A percentile compares a stretch with the other conserved stretches of the same genome.
These are phyloP conservation scores for Mortierella sp. DNA, from an alignment of 371 early-diverging fungal genomes.

Conservation along the genomic window DNA sequence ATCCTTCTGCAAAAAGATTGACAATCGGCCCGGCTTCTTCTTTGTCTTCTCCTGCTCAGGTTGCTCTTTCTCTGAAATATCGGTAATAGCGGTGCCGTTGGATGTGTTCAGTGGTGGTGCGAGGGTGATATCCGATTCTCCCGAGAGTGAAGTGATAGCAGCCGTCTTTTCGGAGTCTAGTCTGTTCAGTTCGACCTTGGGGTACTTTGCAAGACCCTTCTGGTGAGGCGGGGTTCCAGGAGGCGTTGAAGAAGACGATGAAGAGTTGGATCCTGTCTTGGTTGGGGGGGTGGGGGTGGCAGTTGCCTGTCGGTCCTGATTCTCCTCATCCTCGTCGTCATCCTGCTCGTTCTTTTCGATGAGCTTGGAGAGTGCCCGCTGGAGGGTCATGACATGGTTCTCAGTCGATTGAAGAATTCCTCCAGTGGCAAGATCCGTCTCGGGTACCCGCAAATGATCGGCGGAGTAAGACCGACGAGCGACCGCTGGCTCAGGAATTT, in stretches of 20 bases:
- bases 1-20: conserved; percentile 26
- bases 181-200: conserved; percentile 27
- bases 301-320: conserved; percentile 6
- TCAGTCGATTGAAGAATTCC: conserved; percentile 35
- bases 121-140: conserved; percentile 39
- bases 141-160: neutral
- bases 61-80: neutral
- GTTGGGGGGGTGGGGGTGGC: neutral
- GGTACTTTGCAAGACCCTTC: conserved; percentile 32
- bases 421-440: conserved; percentile 40
- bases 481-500: conserved; percentile 7
- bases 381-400: conserved; percentile 43
- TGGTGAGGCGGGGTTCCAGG: conserved; percentile 34
- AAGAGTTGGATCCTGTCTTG: conserved; percentile 18
- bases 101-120: neutral
- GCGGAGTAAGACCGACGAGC: conserved; percentile 39
- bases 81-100: neutral
- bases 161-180: conserved; percentile 27
- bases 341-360: conserved; percentile 26
- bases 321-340: neutral
- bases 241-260: conserved; percentile 23
- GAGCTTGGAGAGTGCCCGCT: conserved; percentile 48
- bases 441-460: conserved; percentile 24
- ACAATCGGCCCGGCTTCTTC: conserved; percentile 17
- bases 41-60: neutral